Percentiles rank a stretch among this genome's conserved stretches.
phyloP scores from a whole-genome alignment of 1,284 basidiomycete genomes.

The Leccinum pachyderme region DNA sequence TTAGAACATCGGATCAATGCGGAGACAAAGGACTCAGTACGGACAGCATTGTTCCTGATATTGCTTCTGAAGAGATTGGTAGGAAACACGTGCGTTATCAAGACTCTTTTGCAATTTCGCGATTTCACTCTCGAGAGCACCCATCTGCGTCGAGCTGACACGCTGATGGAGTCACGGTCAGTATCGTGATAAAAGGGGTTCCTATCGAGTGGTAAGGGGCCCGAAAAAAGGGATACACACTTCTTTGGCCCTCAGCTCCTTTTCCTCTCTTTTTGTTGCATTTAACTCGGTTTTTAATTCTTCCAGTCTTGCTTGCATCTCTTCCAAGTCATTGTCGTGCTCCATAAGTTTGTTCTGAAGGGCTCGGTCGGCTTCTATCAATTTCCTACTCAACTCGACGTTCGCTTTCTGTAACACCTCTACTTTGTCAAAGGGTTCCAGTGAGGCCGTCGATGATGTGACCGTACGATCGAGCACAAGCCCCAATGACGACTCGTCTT shows the following conservation, averaged over 20 bases:
- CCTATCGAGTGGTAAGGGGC: not conserved
- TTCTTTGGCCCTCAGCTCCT: conserved; percentile 83
- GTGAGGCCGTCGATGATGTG: conserved; percentile 56
- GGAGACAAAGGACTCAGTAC: conserved; percentile 28
- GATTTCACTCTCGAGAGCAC: conserved; percentile 73
- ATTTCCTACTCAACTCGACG: conserved; percentile 65
- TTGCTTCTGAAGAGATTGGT: conserved; percentile 75
- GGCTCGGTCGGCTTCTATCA: conserved; percentile 69
- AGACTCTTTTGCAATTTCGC: conserved; percentile 68
- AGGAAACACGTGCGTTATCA: conserved; percentile 66
- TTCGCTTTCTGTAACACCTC: conserved; percentile 74
- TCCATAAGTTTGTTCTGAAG: conserved; percentile 65
- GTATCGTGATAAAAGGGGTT: not conserved
- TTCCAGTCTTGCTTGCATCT: conserved; percentile 70
- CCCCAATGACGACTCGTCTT: conserved; percentile 52
- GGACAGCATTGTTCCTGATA: conserved; percentile 82
- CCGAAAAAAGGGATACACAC: conserved; percentile 35
- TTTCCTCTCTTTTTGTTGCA: conserved; percentile 80
- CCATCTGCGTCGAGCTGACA: conserved; percentile 61
- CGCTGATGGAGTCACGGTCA: conserved; percentile 41
- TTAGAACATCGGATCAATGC: conserved; percentile 3
- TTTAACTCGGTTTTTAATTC: conserved; percentile 72
- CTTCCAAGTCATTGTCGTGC: conserved; percentile 75
- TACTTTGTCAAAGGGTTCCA: conserved; percentile 64
- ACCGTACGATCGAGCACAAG: conserved; percentile 58